Evolutionary conservation across 2,329 filamentous ascomycete genomes (phyloP).

Genomic region (Xylariaceae sp.): DNA sequence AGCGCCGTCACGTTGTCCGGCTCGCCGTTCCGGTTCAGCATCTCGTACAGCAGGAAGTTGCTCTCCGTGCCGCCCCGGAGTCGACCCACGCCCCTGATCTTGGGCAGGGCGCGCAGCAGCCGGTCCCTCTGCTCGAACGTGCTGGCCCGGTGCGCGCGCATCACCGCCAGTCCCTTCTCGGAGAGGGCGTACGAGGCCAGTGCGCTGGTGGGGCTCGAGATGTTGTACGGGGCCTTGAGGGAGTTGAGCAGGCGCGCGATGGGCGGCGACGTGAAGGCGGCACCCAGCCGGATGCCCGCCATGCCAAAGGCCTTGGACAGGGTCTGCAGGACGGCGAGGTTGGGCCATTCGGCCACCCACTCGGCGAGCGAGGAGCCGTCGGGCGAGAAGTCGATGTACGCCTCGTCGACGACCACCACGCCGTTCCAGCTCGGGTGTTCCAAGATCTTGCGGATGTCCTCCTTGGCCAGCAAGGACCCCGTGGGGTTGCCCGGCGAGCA

Average conservation of each 20-base stretch:
- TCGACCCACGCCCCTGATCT: slow-evolving; percentile 68
- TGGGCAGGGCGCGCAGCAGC: slow-evolving; percentile 63
- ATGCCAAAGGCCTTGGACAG: slow-evolving; percentile 96
- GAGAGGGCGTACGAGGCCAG: slow-evolving; percentile 69
- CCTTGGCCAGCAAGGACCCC: slow-evolving; percentile 67
- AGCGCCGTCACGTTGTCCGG: slow-evolving; percentile 75
- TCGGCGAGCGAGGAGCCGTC: slow-evolving; percentile 76
- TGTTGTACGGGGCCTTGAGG: slow-evolving; percentile 94
- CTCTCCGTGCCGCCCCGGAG: slow-evolving; percentile 72
- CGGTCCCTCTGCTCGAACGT: slow-evolving; percentile 73
- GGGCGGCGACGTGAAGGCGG: slow-evolving; percentile 67
- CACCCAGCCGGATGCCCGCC: slow-evolving; percentile 85
- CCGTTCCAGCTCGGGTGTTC: slow-evolving; percentile 93
- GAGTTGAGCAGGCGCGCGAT: slow-evolving; percentile 80
- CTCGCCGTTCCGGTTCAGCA: slow-evolving; percentile 63
- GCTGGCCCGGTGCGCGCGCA: slow-evolving; percentile 61
- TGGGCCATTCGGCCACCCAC: slow-evolving; percentile 88
- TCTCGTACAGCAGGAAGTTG: slow-evolving; percentile 89
- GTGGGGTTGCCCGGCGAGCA: slow-evolving; percentile 96
- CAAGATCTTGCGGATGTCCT: slow-evolving; percentile 65
- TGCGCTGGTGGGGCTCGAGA: slow-evolving; percentile 78
- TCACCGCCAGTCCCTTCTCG: slow-evolving; percentile 59
- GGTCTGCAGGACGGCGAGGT: slow-evolving; percentile 96
- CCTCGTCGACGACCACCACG: slow-evolving; percentile 86
- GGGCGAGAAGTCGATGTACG: slow-evolving; percentile 88